Conservation (phyloP, 75 land plant species). For the Picea sitchensis region DNA sequence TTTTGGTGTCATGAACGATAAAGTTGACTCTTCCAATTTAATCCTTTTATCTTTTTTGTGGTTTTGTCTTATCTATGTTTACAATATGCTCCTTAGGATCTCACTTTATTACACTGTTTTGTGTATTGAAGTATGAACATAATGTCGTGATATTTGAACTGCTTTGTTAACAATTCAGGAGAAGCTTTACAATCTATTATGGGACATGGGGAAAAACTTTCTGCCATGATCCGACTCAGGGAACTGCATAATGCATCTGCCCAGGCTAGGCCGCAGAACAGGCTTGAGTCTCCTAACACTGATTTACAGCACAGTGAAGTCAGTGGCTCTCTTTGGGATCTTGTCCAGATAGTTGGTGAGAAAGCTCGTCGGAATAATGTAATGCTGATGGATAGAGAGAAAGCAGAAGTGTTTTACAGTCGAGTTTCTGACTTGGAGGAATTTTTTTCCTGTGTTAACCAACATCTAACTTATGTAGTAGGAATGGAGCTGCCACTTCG, state of each 20-base stretch:
- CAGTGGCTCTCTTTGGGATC: slow-evolving; percentile 88
- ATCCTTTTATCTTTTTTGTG: not conserved
- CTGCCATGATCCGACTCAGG: slow-evolving; percentile 72
- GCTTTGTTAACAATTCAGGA: slow-evolving; percentile 44
- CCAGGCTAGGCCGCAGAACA: slow-evolving; percentile 29
- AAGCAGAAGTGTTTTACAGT: slow-evolving; percentile 95
- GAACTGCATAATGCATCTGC: slow-evolving; percentile 69
- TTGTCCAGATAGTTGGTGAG: slow-evolving; percentile 89
- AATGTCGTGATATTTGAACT: not conserved
- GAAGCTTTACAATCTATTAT: slow-evolving; percentile 69
- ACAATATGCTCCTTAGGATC: too few relatives aligned
- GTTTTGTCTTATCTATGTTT: not conserved
- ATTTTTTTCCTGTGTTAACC: slow-evolving; percentile 66
- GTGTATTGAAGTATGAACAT: not conserved
- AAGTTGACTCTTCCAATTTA: not conserved
- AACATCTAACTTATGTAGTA: slow-evolving; percentile 48
- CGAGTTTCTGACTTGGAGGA: slow-evolving; percentile 91
- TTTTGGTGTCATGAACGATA: not conserved
- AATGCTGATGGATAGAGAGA: slow-evolving; percentile 95
- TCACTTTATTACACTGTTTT: not conserved
- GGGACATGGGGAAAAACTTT: slow-evolving; percentile 98
- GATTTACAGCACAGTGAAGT: slow-evolving; percentile 16
- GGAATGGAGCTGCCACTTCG: slow-evolving; percentile 34
- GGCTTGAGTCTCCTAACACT: slow-evolving; percentile 9
- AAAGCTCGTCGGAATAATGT: slow-evolving; percentile 89